Conservation (phyloP, 768 basidiomycete species). For the Zangia roseola region DNA sequence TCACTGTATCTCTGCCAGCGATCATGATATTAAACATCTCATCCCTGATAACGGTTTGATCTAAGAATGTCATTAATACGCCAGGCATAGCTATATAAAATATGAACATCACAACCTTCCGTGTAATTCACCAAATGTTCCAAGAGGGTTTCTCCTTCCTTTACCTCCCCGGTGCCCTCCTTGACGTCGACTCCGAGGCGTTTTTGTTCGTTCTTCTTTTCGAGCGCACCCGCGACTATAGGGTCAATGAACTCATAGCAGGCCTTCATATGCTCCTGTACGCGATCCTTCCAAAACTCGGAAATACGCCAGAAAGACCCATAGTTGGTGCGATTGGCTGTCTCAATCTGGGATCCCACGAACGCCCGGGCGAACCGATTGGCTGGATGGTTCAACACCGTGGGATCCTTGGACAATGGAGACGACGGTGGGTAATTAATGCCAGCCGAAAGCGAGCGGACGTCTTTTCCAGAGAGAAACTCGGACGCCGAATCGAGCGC, state of each 20-base stretch:
- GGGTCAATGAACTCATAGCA: conserved; percentile 50
- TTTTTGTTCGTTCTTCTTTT: conserved; percentile 29
- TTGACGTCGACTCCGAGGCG: conserved; percentile 4
- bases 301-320: conserved; percentile 44
- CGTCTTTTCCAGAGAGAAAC: conserved; percentile 50
- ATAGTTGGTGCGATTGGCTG: conserved; percentile 33
- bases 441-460: conserved; percentile 37
- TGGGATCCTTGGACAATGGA: conserved; percentile 21
- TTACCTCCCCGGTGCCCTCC: conserved; percentile 24
- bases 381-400: conserved; percentile 29
- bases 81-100: background rate
- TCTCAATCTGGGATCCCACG: conserved; percentile 33
- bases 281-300: conserved; percentile 43
- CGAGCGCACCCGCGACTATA: conserved; percentile 42
- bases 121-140: conserved; percentile 56
- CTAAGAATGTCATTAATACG: conserved; percentile 12
- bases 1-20: conserved; percentile 44
- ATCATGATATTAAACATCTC: conserved; percentile 30
- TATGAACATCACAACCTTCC: conserved; percentile 37
- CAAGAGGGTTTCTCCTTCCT: conserved; percentile 45
- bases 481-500: conserved; percentile 59
- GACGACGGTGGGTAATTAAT: conserved; percentile 33
- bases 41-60: conserved; percentile 23
- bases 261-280: conserved; percentile 37
- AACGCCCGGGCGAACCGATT: conserved; percentile 43